Base-by-base conservation (phyloP, 192 early-diverging fungal genomes). In the Spizellomyces punctatus region DNA sequence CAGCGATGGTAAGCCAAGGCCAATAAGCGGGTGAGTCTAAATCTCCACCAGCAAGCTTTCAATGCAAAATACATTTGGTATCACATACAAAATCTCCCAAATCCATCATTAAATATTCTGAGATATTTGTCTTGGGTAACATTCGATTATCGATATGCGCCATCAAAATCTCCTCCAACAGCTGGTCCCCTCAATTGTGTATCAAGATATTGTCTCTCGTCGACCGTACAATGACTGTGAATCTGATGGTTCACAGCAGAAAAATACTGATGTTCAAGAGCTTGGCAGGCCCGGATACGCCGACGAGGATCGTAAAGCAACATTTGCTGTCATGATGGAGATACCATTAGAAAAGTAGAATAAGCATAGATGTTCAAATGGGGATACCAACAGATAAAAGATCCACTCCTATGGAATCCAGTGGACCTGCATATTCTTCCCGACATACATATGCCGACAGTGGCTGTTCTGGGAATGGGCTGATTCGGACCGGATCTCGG, bases 191-290 rank as follows among this genome's bases (percentile, higher is more conserved):
- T 36, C 27, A 36, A 36, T 36, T 36, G 27, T 36, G 27, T 36
- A 36, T 36, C 27, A 36, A 36, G 27, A 36, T 36, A 36, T 36
- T 36, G 27, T 36, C 27, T 36, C 27, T 36, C 27, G 27, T 36
- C 27, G 27, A 36, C 3, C 27, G 27, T 36, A 36, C 27, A 36
- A 36, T 36, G 27, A 3, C 3, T 36, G 27, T 36, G 27, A 36
- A 36, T 36, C 27, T 36, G 27, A 36, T 36, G 27, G 27, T 36
- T 36, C 27, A 36, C 3, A 36, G 27, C 27, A 36, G 50, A 54
- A 61, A 69, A 69, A 45, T 42, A 69, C 2, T 54, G 22, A 59
- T 69, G 67, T 46, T 61, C 36, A 10, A 69, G 36, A 8, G 67
- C 67, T n/a, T n/a, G 17, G 12, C 10, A 14, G 10, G 67, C 55